These are phyloP conservation scores for Atkinsonella texensis DNA, from an alignment of 2,329 filamentous ascomycete species.

Conservation along the genomic window DNA sequence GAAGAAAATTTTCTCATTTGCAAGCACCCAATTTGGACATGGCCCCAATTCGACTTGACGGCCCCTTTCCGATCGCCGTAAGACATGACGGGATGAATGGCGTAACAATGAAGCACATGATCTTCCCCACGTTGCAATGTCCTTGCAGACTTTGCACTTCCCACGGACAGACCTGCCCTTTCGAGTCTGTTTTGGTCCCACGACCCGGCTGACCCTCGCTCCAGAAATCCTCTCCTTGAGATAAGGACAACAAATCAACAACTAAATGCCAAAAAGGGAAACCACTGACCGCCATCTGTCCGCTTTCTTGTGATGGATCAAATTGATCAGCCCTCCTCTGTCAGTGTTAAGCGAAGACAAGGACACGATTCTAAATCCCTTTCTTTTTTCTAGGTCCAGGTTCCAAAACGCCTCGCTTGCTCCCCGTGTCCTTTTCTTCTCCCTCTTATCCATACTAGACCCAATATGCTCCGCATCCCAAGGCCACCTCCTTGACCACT, in stretches of 20 bases:
- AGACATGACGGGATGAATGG: neutral
- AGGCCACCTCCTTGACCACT: neutral
- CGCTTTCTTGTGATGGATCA: too few relatives aligned
- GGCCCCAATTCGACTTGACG: neutral
- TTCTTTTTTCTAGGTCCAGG: neutral
- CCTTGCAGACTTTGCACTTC: neutral
- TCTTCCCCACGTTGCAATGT: neutral
- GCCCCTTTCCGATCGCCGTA: neutral
- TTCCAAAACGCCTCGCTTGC: neutral
- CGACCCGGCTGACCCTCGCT: neutral
- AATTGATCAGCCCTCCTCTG: too few relatives aligned
- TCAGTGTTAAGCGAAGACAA: too few relatives aligned
- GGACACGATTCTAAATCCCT: neutral
- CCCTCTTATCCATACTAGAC: neutral
- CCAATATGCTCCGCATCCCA: too few relatives aligned
- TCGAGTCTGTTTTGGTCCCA: too few relatives aligned
- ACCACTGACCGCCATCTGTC: neutral
- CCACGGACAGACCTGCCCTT: neutral
- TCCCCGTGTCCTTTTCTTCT: neutral
- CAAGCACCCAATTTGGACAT: neutral
- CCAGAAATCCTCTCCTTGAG: neutral
- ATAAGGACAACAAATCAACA: neutral
- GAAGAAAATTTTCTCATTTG: neutral
- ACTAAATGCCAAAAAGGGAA: neutral
- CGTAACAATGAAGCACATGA: neutral